Evolutionary conservation across 177 flowering plant species (phyloP), one percentile per base, ranked within the genome.

Genomic region (Vitis hybrid): DNA sequence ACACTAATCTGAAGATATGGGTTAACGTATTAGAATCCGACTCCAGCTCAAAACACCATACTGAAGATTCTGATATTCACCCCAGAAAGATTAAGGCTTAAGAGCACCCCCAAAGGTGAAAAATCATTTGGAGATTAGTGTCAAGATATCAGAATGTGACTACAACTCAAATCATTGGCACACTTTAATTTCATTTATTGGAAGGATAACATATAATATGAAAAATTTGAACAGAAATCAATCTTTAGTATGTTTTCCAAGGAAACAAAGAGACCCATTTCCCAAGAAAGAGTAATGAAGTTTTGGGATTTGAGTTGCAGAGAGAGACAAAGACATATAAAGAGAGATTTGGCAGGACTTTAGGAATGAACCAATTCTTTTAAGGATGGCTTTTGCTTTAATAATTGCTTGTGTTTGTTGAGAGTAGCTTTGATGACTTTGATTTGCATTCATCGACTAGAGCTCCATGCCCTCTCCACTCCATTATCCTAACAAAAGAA

Each of bases 181-280:
- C 29, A 2, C 29, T 26, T 26, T 26, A 26, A 26, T 26, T 26
- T 26, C 29, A 26, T 29, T 5, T 50, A 19, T 29, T 13, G 7
- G 39, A 51, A 10, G 1, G 51, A 65, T 26, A 13, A 31, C 63
- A 53, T 56, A 18, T 22, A 55, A 29, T 5, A 13, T 31, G 62
- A 53, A 29, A 55, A 14, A 18, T 2, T 33, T 55, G 50, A 60
- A 59, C n/a, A 51, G 26, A 55, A 65, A 59, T 18, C 72, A 19
- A 63, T 26, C 49, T 62, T 8, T 33, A 53, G n/a, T 45, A 1
- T 26, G 29, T 9, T 62, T 60, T 75, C 39, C 57, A 10, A 20
- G 59, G 76, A 50, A 70, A 66, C 48, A 69, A 74, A 26, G 48
- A n/a, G 68, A 72, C 76, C 70, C 79, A 70, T 70, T 73, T 79